phyloP scores from a whole-genome alignment of 116 monocot species.

The Cymodocea nodosa region DNA sequence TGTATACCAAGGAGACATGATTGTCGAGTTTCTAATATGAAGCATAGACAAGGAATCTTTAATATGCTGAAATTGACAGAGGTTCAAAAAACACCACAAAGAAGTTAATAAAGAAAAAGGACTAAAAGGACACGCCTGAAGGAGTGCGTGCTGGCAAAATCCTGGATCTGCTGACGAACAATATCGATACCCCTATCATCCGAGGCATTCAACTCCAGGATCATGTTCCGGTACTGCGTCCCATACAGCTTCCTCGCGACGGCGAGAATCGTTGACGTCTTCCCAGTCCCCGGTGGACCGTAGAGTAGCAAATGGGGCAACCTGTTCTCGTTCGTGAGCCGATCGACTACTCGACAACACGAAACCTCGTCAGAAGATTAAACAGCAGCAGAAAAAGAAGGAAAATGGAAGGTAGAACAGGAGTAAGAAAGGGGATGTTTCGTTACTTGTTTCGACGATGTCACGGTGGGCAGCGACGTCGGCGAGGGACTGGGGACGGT shows the following conservation, averaged over 20 bases:
- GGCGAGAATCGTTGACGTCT: constrained; percentile 92
- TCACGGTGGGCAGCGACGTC: constrained; percentile 99
- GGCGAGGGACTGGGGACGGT: constrained; percentile 83
- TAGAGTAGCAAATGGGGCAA: constrained; percentile 92
- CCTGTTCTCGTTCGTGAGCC: constrained; percentile 74
- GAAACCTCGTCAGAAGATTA: background rate
- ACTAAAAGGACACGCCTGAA: constrained; percentile 36
- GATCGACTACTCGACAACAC: constrained; percentile 42
- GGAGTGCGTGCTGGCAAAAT: constrained; percentile 70
- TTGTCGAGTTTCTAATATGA: too few species aligned
- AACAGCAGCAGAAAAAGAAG: background rate
- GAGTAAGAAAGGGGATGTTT: background rate
- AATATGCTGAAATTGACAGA: too few species aligned
- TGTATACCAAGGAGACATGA: too few species aligned
- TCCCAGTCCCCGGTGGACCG: constrained; percentile 95
- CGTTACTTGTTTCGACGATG: constrained; percentile 87
- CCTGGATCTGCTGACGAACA: constrained; percentile 85
- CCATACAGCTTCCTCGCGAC: constrained; percentile 91
- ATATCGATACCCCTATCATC: constrained; percentile 89
- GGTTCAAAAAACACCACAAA: too few species aligned
- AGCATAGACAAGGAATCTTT: too few species aligned
- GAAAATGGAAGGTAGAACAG: background rate
- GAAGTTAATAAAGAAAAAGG: too few species aligned
- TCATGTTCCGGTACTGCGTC: constrained; percentile 73
- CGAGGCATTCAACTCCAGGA: constrained; percentile 92